Base-by-base conservation (phyloP, 495 filamentous ascomycete genomes). In the Penicillium diatomitis region DNA sequence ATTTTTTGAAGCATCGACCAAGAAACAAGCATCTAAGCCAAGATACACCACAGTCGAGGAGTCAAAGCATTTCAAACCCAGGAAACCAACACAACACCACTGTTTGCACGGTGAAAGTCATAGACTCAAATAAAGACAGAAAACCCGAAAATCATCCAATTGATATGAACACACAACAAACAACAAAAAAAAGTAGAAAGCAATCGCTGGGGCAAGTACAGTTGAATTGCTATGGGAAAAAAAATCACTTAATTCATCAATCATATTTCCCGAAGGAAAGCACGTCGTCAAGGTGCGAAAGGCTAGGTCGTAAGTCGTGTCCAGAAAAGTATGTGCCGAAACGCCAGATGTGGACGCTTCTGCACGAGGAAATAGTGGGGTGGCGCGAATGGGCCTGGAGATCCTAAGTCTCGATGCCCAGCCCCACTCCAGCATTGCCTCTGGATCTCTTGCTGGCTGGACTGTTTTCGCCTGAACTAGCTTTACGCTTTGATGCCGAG, bases 371-470 rank as follows among this genome's bases (percentile, higher is more conserved):
- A 44, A 37, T 12, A 40, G 45, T 46, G 54, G 50, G 41, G 54
- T 20, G 20, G 20, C 20, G 20, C 20, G 20, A 20, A 20, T 20
- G 20, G 34, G 49, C 27, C 44, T 48, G 33, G 43, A 39, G 44
- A 31, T 56, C 56, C 66, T 66, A 76, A 41, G 63, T 60, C 35
- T 68, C 63, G 55, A 87, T 87, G 38, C 85, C 85, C 53, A 88
- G 68, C 11, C 84, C 84, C 44, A 87, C 75, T 39, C 65, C 66
- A 9, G 71, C 67, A 41, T 66, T 75, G 45, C 76, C 69, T 53
- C 76, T 73, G 37, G 77, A 62, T 70, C 78, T 86, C 68, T 86
- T 86, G n/a, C 65, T 66, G 39, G 74, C 71, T 52, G 67, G 66
- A 34, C 62, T 57, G 29, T 64, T 61, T 31, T 61, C 64, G 20